phyloP scores from a whole-genome alignment of 805 yeast species.

The Kodamaea sagamina region DNA sequence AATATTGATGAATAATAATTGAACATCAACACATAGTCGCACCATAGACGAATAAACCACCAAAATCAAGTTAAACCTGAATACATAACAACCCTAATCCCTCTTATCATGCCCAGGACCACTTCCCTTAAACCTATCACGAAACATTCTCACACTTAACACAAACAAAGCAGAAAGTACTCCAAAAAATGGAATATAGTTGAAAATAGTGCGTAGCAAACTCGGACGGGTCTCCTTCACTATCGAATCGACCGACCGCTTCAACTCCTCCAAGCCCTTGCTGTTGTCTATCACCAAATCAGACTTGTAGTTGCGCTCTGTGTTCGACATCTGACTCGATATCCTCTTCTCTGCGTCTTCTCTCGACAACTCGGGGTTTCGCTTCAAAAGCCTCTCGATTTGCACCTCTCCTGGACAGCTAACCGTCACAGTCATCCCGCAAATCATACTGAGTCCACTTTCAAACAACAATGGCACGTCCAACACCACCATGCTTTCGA shows the following conservation, averaged over 20 bases:
- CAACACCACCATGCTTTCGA: conserved; percentile 63
- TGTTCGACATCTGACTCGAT: conserved; percentile 70
- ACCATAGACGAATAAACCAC: no score
- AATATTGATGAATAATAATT: no score
- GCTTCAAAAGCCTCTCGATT: conserved; percentile 55
- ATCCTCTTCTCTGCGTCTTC: conserved; percentile 76
- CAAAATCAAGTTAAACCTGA: no score
- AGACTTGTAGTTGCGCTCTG: conserved; percentile 56
- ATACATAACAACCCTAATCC: background rate
- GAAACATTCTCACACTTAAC: conserved; percentile 8
- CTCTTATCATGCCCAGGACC: conserved; percentile 10
- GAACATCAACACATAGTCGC: no score
- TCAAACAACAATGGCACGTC: conserved; percentile 94
- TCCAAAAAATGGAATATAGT: conserved; percentile 19
- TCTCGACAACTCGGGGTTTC: conserved; percentile 67
- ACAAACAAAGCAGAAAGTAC: conserved; percentile 15
- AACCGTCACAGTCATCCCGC: conserved; percentile 73
- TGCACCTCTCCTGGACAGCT: conserved; percentile 61
- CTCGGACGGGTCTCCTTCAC: conserved; percentile 34
- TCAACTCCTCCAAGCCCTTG: conserved; percentile 26
- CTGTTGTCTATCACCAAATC: conserved; percentile 72
- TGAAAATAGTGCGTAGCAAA: conserved; percentile 19
- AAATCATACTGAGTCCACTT: conserved; percentile 63
- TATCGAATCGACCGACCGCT: conserved; percentile 22
- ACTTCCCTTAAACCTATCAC: conserved; percentile 13